Percentiles rank a stretch among this genome's conserved stretches.
Evolutionary conservation across 495 filamentous ascomycete genomes (phyloP).

Genomic region (Glonium stellatum): DNA sequence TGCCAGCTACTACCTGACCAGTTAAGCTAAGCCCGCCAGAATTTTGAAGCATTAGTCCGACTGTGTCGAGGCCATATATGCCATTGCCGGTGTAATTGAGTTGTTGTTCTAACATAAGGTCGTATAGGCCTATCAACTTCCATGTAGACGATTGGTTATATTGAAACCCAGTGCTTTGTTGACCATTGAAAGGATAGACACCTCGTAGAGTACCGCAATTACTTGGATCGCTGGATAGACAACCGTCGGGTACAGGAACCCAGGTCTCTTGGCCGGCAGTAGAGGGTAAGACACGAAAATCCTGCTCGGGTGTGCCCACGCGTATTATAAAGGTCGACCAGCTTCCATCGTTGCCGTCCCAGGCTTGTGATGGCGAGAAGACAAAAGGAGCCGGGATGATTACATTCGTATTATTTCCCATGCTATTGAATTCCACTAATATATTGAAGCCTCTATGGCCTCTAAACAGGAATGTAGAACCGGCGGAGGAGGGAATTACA

Average conservation of each 20-base stretch:
- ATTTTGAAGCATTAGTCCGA: conserved; percentile 10
- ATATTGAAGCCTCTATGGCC: background rate
- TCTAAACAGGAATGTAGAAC: too few relatives aligned
- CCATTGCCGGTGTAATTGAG: conserved; percentile 15
- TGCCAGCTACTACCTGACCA: conserved; percentile 11
- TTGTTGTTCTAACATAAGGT: background rate
- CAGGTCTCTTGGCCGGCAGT: conserved; percentile 6
- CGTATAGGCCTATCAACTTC: conserved; percentile 10
- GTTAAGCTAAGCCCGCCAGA: conserved; percentile 5
- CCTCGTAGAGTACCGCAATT: conserved; percentile 12
- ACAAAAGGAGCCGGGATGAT: conserved; percentile 6
- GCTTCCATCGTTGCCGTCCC: conserved; percentile 21
- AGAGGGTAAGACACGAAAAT: conserved; percentile 11
- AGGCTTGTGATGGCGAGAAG: conserved; percentile 11
- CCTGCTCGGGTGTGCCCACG: conserved; percentile 17
- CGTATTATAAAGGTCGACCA: conserved; percentile 20
- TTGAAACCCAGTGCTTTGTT: conserved; percentile 5
- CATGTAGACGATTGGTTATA: conserved; percentile 15
- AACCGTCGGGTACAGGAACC: conserved; percentile 10
- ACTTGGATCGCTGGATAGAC: conserved; percentile 3
- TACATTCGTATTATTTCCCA: conserved; percentile 1
- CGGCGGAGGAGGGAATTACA: too few relatives aligned
- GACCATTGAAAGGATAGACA: conserved; percentile 11
- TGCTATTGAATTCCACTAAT: background rate
- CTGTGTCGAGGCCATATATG: conserved; percentile 17